These are phyloP conservation scores for Sugiyamaella mastotermitis DNA, from an alignment of 805 yeast genomes.

Conservation along the genomic window DNA sequence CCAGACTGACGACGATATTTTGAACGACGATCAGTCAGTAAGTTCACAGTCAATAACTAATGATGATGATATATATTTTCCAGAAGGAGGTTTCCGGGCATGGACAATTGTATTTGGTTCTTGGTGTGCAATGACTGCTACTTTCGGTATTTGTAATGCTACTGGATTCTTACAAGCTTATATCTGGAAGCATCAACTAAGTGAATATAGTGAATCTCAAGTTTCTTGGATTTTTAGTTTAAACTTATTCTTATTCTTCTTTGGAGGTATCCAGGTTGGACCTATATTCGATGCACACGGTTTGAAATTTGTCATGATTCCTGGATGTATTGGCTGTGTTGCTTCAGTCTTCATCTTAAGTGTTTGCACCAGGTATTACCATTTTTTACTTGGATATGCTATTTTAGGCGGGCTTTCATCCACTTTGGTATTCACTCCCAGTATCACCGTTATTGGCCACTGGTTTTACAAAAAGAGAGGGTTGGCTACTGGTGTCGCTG, in stretches of 20 bases:
- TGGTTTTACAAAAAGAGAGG: slow-evolving; percentile 57
- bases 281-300: slow-evolving; percentile 59
- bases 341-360: slow-evolving; percentile 49
- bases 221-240: slow-evolving; percentile 64
- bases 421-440: slow-evolving; percentile 43
- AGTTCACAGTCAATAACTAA: no score
- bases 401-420: slow-evolving; percentile 44
- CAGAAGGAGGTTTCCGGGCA: slow-evolving; percentile 53
- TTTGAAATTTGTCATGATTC: slow-evolving; percentile 37
- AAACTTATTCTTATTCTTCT: slow-evolving; percentile 32
- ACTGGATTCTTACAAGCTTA: slow-evolving; percentile 65
- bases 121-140: slow-evolving; percentile 49
- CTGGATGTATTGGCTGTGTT: slow-evolving; percentile 41
- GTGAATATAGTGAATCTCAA: slow-evolving; percentile 38
- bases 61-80: slow-evolving; percentile 23
- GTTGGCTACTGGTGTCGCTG: slow-evolving; percentile 54
- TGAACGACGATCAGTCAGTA: no score
- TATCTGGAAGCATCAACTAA: slow-evolving; percentile 47
- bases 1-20: no score
- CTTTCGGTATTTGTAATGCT: slow-evolving; percentile 61
- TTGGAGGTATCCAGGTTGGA: slow-evolving; percentile 43
- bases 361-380: slow-evolving; percentile 45
- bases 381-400: slow-evolving; percentile 52
- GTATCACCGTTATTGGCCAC: slow-evolving; percentile 52
- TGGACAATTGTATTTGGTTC: slow-evolving; percentile 51